Conservation (phyloP, 257 asterid genomes). For the Solanum etuberosum region DNA sequence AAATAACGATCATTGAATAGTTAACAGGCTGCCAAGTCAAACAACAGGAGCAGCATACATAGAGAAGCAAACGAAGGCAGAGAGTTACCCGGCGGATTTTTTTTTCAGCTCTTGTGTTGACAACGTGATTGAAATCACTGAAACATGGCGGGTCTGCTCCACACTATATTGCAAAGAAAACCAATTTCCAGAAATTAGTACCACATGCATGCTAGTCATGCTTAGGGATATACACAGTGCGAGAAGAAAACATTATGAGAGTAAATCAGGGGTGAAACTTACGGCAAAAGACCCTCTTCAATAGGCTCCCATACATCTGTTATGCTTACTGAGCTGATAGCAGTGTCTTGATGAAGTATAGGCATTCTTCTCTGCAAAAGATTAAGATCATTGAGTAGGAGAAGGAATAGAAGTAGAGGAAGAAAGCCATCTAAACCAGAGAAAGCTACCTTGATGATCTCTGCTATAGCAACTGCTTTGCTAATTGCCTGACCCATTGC, state of each 20-base stretch:
- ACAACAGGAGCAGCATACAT: not conserved
- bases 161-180: slow-evolving; percentile 46
- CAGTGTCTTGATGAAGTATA: slow-evolving; percentile 71
- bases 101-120: slow-evolving; percentile 71
- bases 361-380: slow-evolving; percentile 65
- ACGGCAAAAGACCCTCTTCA: slow-evolving; percentile 97
- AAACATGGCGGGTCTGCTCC: slow-evolving; percentile 96
- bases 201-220: not conserved
- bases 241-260: not conserved
- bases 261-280: slow-evolving; percentile 10
- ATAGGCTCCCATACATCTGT: slow-evolving; percentile 91
- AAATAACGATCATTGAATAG: not conserved
- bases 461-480: slow-evolving; percentile 78
- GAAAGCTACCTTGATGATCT: slow-evolving; percentile 58
- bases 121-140: slow-evolving; percentile 81
- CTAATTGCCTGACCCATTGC: slow-evolving; percentile 95
- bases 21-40: not conserved
- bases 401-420: not conserved
- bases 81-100: slow-evolving; percentile 70
- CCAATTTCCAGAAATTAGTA: not conserved
- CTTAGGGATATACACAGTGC: not conserved
- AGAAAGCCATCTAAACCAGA: not conserved
- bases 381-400: not conserved
- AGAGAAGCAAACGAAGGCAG: not conserved
- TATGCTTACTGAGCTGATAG: slow-evolving; percentile 81